These are phyloP conservation scores for Rubroboletus pulcherrimus DNA, from an alignment of 768 basidiomycete species.

Conservation along the genomic window DNA sequence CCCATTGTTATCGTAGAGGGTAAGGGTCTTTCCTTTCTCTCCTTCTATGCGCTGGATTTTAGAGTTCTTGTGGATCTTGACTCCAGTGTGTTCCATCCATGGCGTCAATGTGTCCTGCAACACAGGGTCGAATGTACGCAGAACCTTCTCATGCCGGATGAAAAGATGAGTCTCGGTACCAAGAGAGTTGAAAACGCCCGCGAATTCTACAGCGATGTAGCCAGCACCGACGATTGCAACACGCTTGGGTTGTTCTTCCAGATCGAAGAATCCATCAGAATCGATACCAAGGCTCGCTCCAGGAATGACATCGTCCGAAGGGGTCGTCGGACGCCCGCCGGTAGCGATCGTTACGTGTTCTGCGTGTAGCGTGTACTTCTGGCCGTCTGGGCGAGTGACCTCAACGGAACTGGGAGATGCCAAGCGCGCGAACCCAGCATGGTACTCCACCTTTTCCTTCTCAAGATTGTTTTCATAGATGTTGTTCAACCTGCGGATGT, in stretches of 20 bases:
- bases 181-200: slow-evolving; percentile 88
- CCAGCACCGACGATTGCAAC: slow-evolving; percentile 96
- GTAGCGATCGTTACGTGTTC: slow-evolving; percentile 82
- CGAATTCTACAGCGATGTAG: slow-evolving; percentile 96
- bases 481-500: slow-evolving; percentile 83
- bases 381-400: slow-evolving; percentile 65
- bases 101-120: slow-evolving; percentile 80
- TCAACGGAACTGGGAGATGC: slow-evolving; percentile 66
- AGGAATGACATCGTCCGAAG: slow-evolving; percentile 74
- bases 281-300: slow-evolving; percentile 88
- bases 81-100: slow-evolving; percentile 94
- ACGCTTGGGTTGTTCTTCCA: slow-evolving; percentile 85
- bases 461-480: slow-evolving; percentile 90
- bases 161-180: slow-evolving; percentile 90
- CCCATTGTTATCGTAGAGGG: slow-evolving; percentile 71
- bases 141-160: slow-evolving; percentile 85
- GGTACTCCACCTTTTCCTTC: slow-evolving; percentile 84
- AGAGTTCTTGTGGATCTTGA: slow-evolving; percentile 78
- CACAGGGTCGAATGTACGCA: slow-evolving; percentile 89
- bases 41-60: slow-evolving; percentile 77
- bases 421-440: slow-evolving; percentile 75
- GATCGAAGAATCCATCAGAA: slow-evolving; percentile 95
- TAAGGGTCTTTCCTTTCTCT: slow-evolving; percentile 64
- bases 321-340: slow-evolving; percentile 81
- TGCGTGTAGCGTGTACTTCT: slow-evolving; percentile 66